phyloP scores from a whole-genome alignment of 2,329 filamentous ascomycete genomes.

The Phialophora tarda region DNA sequence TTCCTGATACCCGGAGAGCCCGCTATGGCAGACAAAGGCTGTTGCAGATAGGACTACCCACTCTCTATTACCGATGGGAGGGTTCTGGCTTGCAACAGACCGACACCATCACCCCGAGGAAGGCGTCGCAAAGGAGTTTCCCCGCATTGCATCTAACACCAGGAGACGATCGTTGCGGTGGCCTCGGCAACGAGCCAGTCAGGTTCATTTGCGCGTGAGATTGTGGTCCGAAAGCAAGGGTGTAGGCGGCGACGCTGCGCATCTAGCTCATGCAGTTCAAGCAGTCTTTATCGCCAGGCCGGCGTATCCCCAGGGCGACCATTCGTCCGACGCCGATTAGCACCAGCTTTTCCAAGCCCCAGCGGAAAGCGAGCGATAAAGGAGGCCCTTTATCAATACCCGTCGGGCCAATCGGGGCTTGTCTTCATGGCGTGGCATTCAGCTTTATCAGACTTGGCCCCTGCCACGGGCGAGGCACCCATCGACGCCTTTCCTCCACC shows the following conservation, averaged over 20 bases:
- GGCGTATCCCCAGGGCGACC: neutral
- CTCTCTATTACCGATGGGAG: neutral
- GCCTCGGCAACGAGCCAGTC: neutral
- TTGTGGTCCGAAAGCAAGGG: neutral
- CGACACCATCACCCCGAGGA: neutral
- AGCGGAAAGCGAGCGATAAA: conserved; percentile 10
- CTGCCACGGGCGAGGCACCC: neutral
- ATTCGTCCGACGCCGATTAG: neutral
- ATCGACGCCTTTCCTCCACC: neutral
- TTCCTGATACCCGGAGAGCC: conserved; percentile 5
- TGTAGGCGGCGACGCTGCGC: neutral
- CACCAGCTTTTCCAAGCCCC: neutral
- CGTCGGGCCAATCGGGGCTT: conserved; percentile 1
- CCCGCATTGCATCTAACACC: neutral
- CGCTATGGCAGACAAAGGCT: neutral
- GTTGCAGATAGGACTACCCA: neutral
- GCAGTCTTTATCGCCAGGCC: conserved; percentile 4
- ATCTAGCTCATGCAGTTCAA: conserved; percentile 1
- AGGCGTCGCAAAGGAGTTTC: neutral
- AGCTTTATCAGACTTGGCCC: neutral
- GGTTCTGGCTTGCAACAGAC: conserved; percentile 1
- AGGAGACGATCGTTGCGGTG: neutral
- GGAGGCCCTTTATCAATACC: conserved; percentile 6
- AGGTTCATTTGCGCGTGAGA: conserved; percentile 11
- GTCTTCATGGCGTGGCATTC: neutral